Evolutionary conservation across 345 rosid species (phyloP).

Genomic region (Zanthoxylum bungeanum): DNA sequence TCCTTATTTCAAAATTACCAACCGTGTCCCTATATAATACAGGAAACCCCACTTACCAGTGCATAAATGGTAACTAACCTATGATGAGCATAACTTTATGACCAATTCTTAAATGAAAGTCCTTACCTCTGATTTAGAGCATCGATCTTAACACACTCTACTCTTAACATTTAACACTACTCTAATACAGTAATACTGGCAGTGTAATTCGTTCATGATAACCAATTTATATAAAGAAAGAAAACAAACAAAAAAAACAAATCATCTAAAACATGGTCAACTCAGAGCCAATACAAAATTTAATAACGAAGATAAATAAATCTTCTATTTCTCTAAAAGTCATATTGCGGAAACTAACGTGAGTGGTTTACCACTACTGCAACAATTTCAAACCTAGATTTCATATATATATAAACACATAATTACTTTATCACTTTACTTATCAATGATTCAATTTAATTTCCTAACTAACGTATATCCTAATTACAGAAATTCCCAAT

Average conservation of each 20-base stretch:
- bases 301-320: neutral
- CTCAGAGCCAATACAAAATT: neutral
- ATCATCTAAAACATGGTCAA: neutral
- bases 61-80: neutral
- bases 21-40: neutral
- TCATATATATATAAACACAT: too few relatives aligned
- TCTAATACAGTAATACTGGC: too few relatives aligned
- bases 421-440: too few relatives aligned
- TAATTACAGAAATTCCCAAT: too few relatives aligned
- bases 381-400: too few relatives aligned
- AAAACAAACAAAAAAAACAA: neutral
- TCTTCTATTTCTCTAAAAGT: too few relatives aligned
- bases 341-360: conserved; percentile 48
- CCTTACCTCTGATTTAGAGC: neutral
- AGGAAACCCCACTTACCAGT: too few relatives aligned
- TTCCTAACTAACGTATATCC: too few relatives aligned
- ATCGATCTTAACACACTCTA: neutral
- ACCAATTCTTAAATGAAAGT: neutral
- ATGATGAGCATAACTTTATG: neutral
- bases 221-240: neutral
- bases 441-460: too few relatives aligned
- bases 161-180: neutral
- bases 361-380: conserved; percentile 96
- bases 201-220: neutral
- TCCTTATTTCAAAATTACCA: too few relatives aligned